Evolutionary conservation across 2,329 filamentous ascomycete species (phyloP).

Genomic region (Colletotrichum phormii): DNA sequence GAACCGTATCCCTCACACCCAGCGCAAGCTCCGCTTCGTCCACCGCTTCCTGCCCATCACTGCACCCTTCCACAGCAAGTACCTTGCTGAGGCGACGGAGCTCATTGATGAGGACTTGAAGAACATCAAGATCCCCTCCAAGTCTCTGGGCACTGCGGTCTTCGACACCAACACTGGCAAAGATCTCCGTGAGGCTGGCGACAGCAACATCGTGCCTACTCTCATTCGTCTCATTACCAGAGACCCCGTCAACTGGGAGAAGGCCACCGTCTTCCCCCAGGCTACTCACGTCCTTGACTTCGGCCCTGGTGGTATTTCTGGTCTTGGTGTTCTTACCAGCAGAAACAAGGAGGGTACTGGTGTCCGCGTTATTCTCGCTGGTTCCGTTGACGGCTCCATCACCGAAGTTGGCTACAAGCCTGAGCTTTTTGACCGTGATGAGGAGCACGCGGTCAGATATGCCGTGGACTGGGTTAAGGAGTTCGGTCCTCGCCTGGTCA

Average conservation of each 20-base stretch:
- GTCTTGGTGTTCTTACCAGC: conserved; percentile 94
- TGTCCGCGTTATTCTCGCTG: conserved; percentile 94
- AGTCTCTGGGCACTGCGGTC: conserved; percentile 83
- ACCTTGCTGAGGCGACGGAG: conserved; percentile 83
- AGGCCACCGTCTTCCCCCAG: conserved; percentile 87
- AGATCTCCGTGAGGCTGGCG: conserved; percentile 78
- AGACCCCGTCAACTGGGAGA: conserved; percentile 96
- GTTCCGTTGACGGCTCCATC: conserved; percentile 90
- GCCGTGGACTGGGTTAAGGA: conserved; percentile 98
- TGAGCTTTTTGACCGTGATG: conserved; percentile 96
- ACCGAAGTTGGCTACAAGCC: conserved; percentile 97
- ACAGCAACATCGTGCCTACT: conserved; percentile 84
- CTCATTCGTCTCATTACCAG: conserved; percentile 94
- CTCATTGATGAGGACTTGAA: conserved; percentile 90
- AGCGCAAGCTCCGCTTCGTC: conserved; percentile 95
- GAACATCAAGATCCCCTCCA: conserved; percentile 79
- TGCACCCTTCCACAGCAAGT: conserved; percentile 97
- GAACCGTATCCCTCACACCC: conserved; percentile 91
- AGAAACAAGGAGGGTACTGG: conserved; percentile 99
- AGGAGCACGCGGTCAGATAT: conserved; percentile 93
- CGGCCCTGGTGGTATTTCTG: conserved; percentile 95
- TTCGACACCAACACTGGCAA: conserved; percentile 91
- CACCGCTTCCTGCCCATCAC: conserved; percentile 98
- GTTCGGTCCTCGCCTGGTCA: conserved; percentile 91
- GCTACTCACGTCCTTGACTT: conserved; percentile 98